phyloP scores from a whole-genome alignment of 345 rosid species.

The Eucalyptus curtisii region DNA sequence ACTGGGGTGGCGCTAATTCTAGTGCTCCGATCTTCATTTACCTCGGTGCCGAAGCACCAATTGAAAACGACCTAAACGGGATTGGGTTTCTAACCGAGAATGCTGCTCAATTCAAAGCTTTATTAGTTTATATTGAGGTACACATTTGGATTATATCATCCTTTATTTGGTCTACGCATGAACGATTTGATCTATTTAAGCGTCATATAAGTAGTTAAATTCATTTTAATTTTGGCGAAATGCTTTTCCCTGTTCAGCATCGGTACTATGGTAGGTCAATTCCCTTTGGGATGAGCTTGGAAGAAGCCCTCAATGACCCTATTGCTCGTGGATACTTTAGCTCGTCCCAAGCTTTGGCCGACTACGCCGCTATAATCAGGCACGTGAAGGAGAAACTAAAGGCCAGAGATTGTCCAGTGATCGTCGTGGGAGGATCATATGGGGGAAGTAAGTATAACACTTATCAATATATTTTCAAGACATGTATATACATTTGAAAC shows the following conservation, averaged over 20 bases:
- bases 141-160: neutral
- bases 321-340: neutral
- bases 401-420: neutral
- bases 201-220: neutral
- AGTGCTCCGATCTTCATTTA: neutral
- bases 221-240: neutral
- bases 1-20: neutral
- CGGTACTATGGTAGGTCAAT: neutral
- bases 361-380: neutral
- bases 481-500: neutral
- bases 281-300: neutral
- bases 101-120: neutral
- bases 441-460: neutral
- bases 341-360: neutral
- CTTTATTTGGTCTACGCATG: fast-evolving
- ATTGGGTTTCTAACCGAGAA: neutral
- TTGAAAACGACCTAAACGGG: neutral
- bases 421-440: neutral
- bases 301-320: neutral
- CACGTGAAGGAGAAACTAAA: neutral
- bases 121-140: neutral
- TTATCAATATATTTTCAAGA: neutral
- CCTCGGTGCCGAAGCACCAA: neutral
- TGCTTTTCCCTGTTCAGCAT: neutral
- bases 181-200: neutral